Percentiles rank a stretch among this genome's conserved stretches.
These are phyloP conservation scores for Myrica gale DNA, from an alignment of 306 rosid genomes.

Conservation along the genomic window DNA sequence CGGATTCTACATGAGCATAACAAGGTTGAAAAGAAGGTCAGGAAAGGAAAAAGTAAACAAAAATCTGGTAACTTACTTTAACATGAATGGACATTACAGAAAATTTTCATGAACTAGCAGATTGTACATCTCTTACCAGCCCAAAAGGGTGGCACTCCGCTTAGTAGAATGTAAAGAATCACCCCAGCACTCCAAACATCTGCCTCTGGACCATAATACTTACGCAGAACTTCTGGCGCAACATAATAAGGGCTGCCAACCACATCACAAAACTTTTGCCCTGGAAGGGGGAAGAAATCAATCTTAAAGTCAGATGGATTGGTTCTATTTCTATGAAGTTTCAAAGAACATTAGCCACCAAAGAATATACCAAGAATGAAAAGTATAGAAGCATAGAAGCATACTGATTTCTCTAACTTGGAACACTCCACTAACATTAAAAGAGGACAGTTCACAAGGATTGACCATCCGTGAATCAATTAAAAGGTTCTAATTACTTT, in stretches of 20 bases:
- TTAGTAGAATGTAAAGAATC: conserved; percentile 85
- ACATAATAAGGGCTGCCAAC: conserved; percentile 99
- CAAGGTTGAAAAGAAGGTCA: conserved; percentile 12
- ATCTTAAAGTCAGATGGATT: conserved; percentile 18
- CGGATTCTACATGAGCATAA: conserved; percentile 49
- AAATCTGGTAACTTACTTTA: conserved; percentile 2
- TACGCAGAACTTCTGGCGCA: conserved; percentile 92
- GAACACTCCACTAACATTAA: no score
- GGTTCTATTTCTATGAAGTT: conserved; percentile 27
- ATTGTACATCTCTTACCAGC: conserved; percentile 62
- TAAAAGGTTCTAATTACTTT: no score
- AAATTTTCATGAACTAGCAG: conserved; percentile 10
- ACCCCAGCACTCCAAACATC: conserved; percentile 99
- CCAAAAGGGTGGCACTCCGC: conserved; percentile 99
- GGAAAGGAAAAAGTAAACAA: conserved; percentile 5
- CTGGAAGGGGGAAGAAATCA: conserved; percentile 44
- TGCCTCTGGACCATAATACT: conserved; percentile 89
- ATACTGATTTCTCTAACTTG: no score
- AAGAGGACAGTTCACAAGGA: no score
- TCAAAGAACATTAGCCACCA: background rate
- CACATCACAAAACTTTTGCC: conserved; percentile 77
- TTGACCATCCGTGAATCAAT: no score
- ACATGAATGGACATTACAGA: background rate
- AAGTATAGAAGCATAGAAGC: no score
- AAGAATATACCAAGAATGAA: no score